Evolutionary conservation across 176 grass and related monocot genomes (phyloP).

Genomic region (Hordeum vulgare): MorexV3_pseudomolecules_assembly NC_058524.1:429149620-429150119

Average conservation of each 20-base stretch:
- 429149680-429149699: neutral
- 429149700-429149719: neutral
- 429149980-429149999: neutral
- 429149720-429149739: neutral
- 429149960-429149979: neutral
- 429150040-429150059: neutral
- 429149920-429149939: neutral
- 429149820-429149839: constrained; percentile 55
- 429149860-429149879: constrained; percentile 55
- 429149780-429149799: constrained; percentile 54
- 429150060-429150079: too few relatives aligned
- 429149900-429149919: neutral
- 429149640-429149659: constrained; percentile 50
- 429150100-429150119: neutral
- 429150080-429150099: too few relatives aligned
- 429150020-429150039: neutral
- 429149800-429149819: constrained; percentile 48
- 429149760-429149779: constrained; percentile 60
- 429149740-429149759: constrained; percentile 47
- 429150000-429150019: neutral
- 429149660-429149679: constrained; percentile 20
- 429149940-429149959: neutral
- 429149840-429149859: constrained; percentile 58
- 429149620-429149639: constrained; percentile 51
- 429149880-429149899: neutral